Conservation (phyloP, 306 rosid species). For the Quercus alba region DNA sequence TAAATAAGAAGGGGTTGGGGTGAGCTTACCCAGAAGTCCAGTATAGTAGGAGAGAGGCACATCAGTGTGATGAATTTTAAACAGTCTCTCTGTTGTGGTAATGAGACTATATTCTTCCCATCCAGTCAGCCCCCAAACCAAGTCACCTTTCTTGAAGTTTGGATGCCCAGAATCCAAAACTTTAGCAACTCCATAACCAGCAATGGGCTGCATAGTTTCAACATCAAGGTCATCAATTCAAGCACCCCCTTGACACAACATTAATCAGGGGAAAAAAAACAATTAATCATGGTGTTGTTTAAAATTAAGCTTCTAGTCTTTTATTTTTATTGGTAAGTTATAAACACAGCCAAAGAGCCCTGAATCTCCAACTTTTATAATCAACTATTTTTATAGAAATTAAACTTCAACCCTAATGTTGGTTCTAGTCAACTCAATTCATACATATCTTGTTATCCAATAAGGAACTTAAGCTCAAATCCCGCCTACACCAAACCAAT, state of each 20-base stretch:
- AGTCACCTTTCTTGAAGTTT: slow-evolving; percentile 35
- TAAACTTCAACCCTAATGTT: too few species aligned
- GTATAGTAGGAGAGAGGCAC: slow-evolving; percentile 49
- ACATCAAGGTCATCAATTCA: background rate
- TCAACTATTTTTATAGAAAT: too few species aligned
- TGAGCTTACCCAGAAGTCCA: slow-evolving; percentile 41
- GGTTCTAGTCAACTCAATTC: too few species aligned
- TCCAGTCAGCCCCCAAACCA: slow-evolving; percentile 38
- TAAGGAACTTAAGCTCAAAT: too few species aligned
- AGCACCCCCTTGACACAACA: background rate
- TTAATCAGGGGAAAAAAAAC: too few species aligned
- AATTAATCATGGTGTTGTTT: background rate
- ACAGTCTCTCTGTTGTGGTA: slow-evolving; percentile 7
- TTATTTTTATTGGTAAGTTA: too few species aligned
- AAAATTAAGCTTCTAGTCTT: background rate
- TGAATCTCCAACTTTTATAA: too few species aligned
- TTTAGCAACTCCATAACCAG: slow-evolving; percentile 39
- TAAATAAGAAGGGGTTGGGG: too few species aligned
- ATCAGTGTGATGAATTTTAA: slow-evolving; percentile 37
- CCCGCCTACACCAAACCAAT: too few species aligned
- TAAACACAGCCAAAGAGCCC: too few species aligned
- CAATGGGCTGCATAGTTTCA: slow-evolving; percentile 29
- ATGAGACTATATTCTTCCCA: slow-evolving; percentile 47
- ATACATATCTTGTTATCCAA: too few species aligned
- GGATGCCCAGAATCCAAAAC: slow-evolving; percentile 43